phyloP scores from a whole-genome alignment of 805 yeast species.

The Suhomyces sp. region DNA sequence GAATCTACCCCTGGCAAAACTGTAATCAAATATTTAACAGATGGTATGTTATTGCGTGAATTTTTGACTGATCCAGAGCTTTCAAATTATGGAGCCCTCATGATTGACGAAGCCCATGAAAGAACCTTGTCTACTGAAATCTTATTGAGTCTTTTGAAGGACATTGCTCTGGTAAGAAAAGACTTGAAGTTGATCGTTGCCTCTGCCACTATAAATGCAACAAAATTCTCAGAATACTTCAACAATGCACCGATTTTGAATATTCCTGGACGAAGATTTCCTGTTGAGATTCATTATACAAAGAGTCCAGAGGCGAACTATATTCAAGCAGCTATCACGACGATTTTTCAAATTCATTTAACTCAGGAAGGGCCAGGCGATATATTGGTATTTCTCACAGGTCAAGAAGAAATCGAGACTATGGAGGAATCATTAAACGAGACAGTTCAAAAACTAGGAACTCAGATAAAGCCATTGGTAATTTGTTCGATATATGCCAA shows the following conservation, averaged over 20 bases:
- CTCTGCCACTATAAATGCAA: conserved; percentile 93
- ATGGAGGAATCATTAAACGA: conserved; percentile 70
- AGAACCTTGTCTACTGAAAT: conserved; percentile 90
- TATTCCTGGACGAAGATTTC: conserved; percentile 91
- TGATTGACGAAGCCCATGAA: conserved; percentile 98
- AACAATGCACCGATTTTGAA: conserved; percentile 80
- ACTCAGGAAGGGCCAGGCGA: conserved; percentile 73
- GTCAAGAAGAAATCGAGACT: conserved; percentile 93
- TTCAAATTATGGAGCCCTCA: conserved; percentile 69
- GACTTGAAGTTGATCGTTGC: conserved; percentile 79
- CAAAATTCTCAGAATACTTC: conserved; percentile 80
- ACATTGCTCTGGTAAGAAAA: conserved; percentile 58
- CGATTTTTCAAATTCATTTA: conserved; percentile 82
- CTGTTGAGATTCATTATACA: conserved; percentile 83
- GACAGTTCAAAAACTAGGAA: conserved; percentile 62
- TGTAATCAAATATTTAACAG: conserved; percentile 84
- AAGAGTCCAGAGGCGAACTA: conserved; percentile 89
- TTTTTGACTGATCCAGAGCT: conserved; percentile 74
- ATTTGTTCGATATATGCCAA: conserved; percentile 91
- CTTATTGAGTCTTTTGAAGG: conserved; percentile 75
- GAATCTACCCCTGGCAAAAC: conserved; percentile 59
- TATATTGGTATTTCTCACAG: conserved; percentile 86
- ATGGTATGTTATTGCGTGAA: conserved; percentile 91
- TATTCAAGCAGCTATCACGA: conserved; percentile 82
- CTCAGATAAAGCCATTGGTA: conserved; percentile 58